Evolutionary conservation across 805 yeast species (phyloP), one percentile per base, ranked within the genome.

Genomic region (Spencermartinsiella europaea): DNA sequence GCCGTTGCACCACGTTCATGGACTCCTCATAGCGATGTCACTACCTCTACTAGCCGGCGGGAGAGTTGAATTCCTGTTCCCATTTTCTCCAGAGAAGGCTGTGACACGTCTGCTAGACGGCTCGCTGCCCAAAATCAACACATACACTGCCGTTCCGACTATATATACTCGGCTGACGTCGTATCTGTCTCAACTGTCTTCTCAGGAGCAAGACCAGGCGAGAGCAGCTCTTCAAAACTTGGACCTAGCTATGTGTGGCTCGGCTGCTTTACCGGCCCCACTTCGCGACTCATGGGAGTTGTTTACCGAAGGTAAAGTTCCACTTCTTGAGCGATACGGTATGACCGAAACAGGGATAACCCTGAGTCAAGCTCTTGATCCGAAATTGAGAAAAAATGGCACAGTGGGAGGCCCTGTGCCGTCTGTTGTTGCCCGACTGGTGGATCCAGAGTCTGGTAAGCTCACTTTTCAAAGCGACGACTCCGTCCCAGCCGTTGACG

Each of bases 301-400:
- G 37, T 40, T 62, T 21, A 49, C 61, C 4, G 58, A 57, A 12
- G 62, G 62, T 14, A 44, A 54, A 20, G 62, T 61, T 7, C 62
- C 63, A 14, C 51, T 63, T 21, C 57, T 63, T 7, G 67, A 63
- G 47, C 46, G 67, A 19, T 63, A 63, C 40, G 67, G 67, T 17
- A 63, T 63, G 67, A 63, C 67, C n/a, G 67, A 63, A 44, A 65
- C 66, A 20, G 67, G 67, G 12, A 63, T 63, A 51, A 64, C 67
- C 10, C 48, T 63, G 12, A 55, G 62, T 3, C 67, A 63, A 48
- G 60, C 64, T 1, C 37, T 59, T n/a, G 57, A 58, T 14, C 52
- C 55, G 10, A 27, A 38, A 1, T 39, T 49, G 35, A 55, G 67
- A 5, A 38, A 40, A 15, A 47, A 53, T 8, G 67, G 67, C 3